A percentile compares a stretch with the other conserved stretches of the same genome.
Evolutionary conservation across 495 filamentous ascomycete genomes (phyloP).

Genomic region (Daldinia bambusicola): DNA sequence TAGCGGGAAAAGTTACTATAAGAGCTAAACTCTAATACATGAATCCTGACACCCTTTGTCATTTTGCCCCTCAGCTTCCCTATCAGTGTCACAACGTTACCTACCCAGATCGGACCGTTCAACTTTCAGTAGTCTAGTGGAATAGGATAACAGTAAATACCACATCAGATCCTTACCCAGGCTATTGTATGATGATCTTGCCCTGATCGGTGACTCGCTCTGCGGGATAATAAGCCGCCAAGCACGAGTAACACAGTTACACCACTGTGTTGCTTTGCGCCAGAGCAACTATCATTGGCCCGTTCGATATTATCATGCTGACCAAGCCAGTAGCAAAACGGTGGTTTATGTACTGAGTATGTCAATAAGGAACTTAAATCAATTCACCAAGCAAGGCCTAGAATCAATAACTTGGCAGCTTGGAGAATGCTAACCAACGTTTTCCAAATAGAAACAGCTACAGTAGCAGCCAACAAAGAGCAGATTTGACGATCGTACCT

Average conservation of each 20-base stretch:
- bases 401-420: not conserved
- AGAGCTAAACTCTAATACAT: slow-evolving; percentile 29
- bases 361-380: slow-evolving; percentile 30
- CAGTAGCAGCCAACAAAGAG: not conserved
- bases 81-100: slow-evolving; percentile 10
- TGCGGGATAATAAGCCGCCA: slow-evolving; percentile 21
- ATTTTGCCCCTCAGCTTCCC: slow-evolving; percentile 33
- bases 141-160: slow-evolving; percentile 9
- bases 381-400: not conserved
- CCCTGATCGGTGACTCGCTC: slow-evolving; percentile 26
- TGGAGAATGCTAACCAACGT: not conserved
- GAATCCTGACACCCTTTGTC: slow-evolving; percentile 12
- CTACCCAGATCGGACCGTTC: slow-evolving; percentile 9
- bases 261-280: slow-evolving; percentile 14
- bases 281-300: slow-evolving; percentile 27
- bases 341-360: slow-evolving; percentile 6
- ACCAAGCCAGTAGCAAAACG: slow-evolving; percentile 10
- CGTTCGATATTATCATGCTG: slow-evolving; percentile 29
- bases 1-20: slow-evolving; percentile 13
- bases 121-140: not conserved
- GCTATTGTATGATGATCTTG: slow-evolving; percentile 35
- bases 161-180: slow-evolving; percentile 27
- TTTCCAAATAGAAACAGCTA: not conserved
- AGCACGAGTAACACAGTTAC: slow-evolving; percentile 30
- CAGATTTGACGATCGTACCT: not conserved